Evolutionary conservation across 2,329 filamentous ascomycete species (phyloP), one percentile per base, ranked within the genome.

Genomic region (Stachybotrys chartarum): DNA sequence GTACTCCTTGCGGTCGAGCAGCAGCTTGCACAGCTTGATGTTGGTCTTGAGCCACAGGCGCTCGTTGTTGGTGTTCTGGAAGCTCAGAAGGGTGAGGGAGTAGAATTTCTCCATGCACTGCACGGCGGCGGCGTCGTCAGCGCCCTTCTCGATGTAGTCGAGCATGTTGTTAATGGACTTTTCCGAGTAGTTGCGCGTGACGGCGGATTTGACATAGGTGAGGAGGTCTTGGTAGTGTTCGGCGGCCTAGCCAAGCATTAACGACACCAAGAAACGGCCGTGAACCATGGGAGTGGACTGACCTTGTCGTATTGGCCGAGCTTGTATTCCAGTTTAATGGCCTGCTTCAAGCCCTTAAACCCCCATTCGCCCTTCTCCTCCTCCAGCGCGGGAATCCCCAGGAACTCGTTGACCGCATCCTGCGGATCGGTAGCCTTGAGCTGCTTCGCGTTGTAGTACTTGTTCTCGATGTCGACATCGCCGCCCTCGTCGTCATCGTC

Each of bases 131-230:
- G 84, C 73, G 31, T 84, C 86, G 30, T 87, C 81, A 12, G 84
- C 80, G n/a, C 84, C 89, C 74, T 97, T 97, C 72, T 97, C 93
- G 61, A 99, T 94, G 70, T 88, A 96, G 75, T 97, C 94, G 50
- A 99, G 85, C 87, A 99, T 96, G 71, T 97, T 97, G 75, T 97
- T 97, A 76, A 99, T 96, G 12, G 93, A 97, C 72, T 97, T 97
- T 73, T 99, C 94, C 1, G 94, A 97, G 74, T 97, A 97, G 74
- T 97, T 99, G 59, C 94, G 86, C 46, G 94, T 97, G 50, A 99
- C 93, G 7, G 93, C 93, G 3, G 90, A 95, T 72, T 94, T 96
- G 75, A 97, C 92, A 67, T 97, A 99, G 50, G 92, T 97, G 61
- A 99, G 84, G 32, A 99, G 90, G 74, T 97, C 91, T 61, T 84